These are phyloP conservation scores for Polytolypa hystricis DNA, from an alignment of 2,329 filamentous ascomycete species.

Conservation along the genomic window DNA sequence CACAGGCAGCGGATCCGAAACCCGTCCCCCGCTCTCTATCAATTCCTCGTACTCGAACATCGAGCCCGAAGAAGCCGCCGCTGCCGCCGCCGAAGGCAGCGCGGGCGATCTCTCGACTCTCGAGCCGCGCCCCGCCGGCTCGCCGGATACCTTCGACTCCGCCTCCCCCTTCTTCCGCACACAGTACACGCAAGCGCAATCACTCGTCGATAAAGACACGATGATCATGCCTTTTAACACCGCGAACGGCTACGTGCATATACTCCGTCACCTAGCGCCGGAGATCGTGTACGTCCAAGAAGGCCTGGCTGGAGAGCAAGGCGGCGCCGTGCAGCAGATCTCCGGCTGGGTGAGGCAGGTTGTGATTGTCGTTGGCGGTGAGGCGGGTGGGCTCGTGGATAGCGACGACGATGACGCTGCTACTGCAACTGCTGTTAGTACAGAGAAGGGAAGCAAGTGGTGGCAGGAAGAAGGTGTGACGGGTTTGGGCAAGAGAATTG, in stretches of 20 bases:
- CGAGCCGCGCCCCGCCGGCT: conserved; percentile 33
- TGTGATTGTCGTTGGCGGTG: conserved; percentile 47
- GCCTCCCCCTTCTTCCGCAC: conserved; percentile 59
- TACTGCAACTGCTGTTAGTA: no score
- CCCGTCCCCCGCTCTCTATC: conserved; percentile 52
- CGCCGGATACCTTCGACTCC: conserved; percentile 31
- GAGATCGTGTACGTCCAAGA: conserved; percentile 83
- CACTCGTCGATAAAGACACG: conserved; percentile 69
- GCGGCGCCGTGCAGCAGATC: conserved; percentile 59
- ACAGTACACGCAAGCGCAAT: conserved; percentile 66
- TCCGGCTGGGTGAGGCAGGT: conserved; percentile 52
- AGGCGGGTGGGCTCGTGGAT: conserved; percentile 63
- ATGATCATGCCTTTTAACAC: conserved; percentile 86
- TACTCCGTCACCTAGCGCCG: conserved; percentile 74
- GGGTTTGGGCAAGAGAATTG: conserved; percentile 73
- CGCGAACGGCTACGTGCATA: conserved; percentile 69
- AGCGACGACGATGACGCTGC: conserved; percentile 51
- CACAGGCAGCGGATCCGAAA: conserved; percentile 24
- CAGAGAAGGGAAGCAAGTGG: conserved; percentile 27
- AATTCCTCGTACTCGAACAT: conserved; percentile 84
- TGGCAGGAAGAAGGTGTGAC: conserved; percentile 69
- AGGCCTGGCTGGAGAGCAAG: conserved; percentile 64
- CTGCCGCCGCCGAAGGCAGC: conserved; percentile 35
- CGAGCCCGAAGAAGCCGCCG: conserved; percentile 53
- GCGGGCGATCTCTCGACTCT: conserved; percentile 45